Percentiles rank a stretch among this genome's conserved stretches.
phyloP scores from a whole-genome alignment of 1,284 basidiomycete species.

The Moesziomyces sp. region DNA sequence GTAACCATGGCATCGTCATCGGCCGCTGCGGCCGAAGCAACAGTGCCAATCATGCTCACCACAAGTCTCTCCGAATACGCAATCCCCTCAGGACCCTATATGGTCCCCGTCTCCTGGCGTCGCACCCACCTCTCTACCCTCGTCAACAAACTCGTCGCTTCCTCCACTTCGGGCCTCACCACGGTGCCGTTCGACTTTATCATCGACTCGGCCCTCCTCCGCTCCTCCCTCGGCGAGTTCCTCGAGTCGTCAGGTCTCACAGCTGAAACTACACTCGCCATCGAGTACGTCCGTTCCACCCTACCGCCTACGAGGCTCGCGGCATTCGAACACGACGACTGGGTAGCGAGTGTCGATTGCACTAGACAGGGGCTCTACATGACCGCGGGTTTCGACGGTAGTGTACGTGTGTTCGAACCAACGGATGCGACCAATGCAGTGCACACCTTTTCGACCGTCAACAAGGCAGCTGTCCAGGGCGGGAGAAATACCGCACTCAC shows the following conservation, averaged over 20 bases:
- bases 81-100: conserved; percentile 89
- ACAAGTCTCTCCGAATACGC: conserved; percentile 72
- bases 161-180: conserved; percentile 15
- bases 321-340: conserved; percentile 88
- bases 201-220: conserved; percentile 78
- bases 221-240: conserved; percentile 81
- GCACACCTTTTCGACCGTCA: conserved; percentile 51
- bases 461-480: conserved; percentile 39
- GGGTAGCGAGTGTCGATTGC: conserved; percentile 83
- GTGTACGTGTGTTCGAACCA: conserved; percentile 58
- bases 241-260: conserved; percentile 76
- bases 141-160: conserved; percentile 87
- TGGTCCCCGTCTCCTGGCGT: conserved; percentile 90
- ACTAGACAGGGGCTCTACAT: conserved; percentile 57
- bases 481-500: conserved; percentile 73
- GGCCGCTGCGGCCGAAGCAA: conserved; percentile 12
- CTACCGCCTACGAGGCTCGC: conserved; percentile 87
- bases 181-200: conserved; percentile 95
- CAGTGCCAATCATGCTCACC: conserved; percentile 52
- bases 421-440: conserved; percentile 35
- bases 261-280: conserved; percentile 86
- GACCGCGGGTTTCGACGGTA: conserved; percentile 67
- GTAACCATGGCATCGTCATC: background rate
- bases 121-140: conserved; percentile 97
- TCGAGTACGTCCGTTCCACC: conserved; percentile 93